Conservation (phyloP, 257 asterid species). For the Solanum raphanifolium region DNA sequence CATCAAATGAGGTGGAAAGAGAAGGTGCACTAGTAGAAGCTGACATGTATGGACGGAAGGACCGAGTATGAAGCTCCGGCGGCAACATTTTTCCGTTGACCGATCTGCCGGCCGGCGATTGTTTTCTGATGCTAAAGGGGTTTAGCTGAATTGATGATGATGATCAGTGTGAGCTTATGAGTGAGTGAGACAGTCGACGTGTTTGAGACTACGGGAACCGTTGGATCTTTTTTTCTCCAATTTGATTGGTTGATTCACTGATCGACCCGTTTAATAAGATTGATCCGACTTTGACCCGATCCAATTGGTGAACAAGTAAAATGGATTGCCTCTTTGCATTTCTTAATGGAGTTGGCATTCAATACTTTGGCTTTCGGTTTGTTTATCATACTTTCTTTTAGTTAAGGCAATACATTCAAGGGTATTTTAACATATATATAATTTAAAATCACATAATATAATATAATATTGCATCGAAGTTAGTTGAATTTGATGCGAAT, state of each 20-base stretch:
- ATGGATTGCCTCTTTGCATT: not conserved
- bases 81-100: slow-evolving; percentile 53
- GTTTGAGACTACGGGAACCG: not conserved
- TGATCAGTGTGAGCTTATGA: not conserved
- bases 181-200: not conserved
- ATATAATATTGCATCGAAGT: not conserved
- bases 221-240: not conserved
- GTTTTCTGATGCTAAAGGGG: not conserved
- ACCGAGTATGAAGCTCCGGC: slow-evolving; percentile 92
- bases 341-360: not conserved
- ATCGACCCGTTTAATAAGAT: not conserved
- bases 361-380: not conserved
- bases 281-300: not conserved
- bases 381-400: not conserved
- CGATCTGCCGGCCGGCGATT: not conserved
- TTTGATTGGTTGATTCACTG: not conserved
- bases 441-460: too few species aligned
- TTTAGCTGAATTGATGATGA: not conserved
- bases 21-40: slow-evolving; percentile 69
- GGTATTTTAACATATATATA: not conserved
- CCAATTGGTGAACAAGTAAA: not conserved
- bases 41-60: slow-evolving; percentile 74
- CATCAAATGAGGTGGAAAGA: slow-evolving; percentile 40
- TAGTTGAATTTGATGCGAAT: too few species aligned
- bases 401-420: too few species aligned